Evolutionary conservation across 306 rosid species (phyloP).

Genomic region (Dryas alaskensis): DNA sequence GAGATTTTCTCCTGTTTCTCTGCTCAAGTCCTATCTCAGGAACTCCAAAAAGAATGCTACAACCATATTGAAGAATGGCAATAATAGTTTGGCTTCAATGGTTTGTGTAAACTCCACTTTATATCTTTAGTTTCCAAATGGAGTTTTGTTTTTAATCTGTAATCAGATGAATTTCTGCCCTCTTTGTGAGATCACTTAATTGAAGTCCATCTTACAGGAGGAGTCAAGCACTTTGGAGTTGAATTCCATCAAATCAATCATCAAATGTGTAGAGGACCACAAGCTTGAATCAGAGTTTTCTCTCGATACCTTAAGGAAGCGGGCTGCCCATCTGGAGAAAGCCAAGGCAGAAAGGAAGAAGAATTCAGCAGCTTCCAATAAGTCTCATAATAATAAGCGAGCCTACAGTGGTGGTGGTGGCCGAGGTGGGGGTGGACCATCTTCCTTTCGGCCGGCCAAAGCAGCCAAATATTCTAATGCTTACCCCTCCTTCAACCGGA

Average conservation of each 20-base stretch:
- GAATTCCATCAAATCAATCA: slow-evolving; percentile 54
- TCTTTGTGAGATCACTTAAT: slow-evolving; percentile 19
- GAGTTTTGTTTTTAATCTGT: neutral
- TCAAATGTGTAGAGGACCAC: slow-evolving; percentile 86
- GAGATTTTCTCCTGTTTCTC: slow-evolving; percentile 53
- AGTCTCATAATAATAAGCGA: slow-evolving; percentile 57
- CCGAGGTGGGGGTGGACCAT: slow-evolving; percentile 37
- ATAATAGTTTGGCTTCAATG: slow-evolving; percentile 50
- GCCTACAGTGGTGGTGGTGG: slow-evolving; percentile 28
- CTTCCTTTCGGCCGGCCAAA: slow-evolving; percentile 61
- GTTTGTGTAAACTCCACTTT: slow-evolving; percentile 37
- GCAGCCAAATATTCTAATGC: slow-evolving; percentile 44
- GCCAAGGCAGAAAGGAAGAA: slow-evolving; percentile 61
- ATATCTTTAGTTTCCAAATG: slow-evolving; percentile 7
- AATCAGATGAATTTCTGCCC: slow-evolving; percentile 8
- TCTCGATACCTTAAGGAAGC: slow-evolving; percentile 53
- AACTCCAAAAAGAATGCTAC: slow-evolving; percentile 54
- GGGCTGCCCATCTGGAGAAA: slow-evolving; percentile 51
- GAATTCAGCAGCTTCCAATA: slow-evolving; percentile 40
- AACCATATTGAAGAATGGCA: slow-evolving; percentile 43
- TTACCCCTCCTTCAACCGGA: slow-evolving; percentile 47
- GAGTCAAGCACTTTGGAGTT: slow-evolving; percentile 58
- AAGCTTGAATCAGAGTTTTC: slow-evolving; percentile 70
- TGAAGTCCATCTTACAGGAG: slow-evolving; percentile 47
- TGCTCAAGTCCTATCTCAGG: slow-evolving; percentile 57